phyloP scores from a whole-genome alignment of 148 eudicot species.

The Simmondsia chinensis region DNA sequence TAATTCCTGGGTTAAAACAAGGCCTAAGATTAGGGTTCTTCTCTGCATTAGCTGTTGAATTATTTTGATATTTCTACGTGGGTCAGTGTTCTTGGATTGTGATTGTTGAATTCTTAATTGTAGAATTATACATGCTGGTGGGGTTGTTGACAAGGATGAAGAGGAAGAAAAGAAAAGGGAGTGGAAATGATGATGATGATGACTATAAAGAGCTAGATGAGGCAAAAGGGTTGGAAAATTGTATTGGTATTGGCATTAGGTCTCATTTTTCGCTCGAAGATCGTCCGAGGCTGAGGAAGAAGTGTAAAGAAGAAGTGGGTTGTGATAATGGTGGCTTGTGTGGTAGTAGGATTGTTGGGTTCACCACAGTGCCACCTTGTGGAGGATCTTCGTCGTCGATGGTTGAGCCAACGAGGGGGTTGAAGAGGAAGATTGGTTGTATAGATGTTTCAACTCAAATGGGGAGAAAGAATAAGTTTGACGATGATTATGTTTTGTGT shows the following conservation, averaged over 20 bases:
- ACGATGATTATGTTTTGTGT: conserved; percentile 51
- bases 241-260: no score
- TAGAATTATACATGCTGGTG: no score
- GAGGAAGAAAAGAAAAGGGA: conserved; percentile 80
- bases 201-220: conserved; percentile 3
- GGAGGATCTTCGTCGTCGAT: conserved; percentile 28
- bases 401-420: conserved; percentile 44
- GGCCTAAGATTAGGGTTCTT: no score
- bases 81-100: no score
- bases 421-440: conserved; percentile 86
- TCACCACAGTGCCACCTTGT: conserved; percentile 55
- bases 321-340: conserved; percentile 28
- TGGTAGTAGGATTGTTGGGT: conserved; percentile 46
- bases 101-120: no score
- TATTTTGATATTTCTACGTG: no score
- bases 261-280: conserved; percentile 60
- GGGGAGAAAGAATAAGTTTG: conserved; percentile 83
- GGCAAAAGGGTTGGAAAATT: no score
- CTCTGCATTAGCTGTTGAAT: no score
- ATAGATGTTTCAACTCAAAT: conserved; percentile 71
- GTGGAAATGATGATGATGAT: conserved; percentile 27
- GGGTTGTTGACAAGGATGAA: conserved; percentile 12
- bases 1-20: no score
- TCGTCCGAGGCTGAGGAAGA: conserved; percentile 47
- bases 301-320: conserved; percentile 50